A percentile compares a stretch with the other conserved stretches of the same genome.
phyloP scores from a whole-genome alignment of 75 land plant genomes.

The Picea sitchensis region DNA sequence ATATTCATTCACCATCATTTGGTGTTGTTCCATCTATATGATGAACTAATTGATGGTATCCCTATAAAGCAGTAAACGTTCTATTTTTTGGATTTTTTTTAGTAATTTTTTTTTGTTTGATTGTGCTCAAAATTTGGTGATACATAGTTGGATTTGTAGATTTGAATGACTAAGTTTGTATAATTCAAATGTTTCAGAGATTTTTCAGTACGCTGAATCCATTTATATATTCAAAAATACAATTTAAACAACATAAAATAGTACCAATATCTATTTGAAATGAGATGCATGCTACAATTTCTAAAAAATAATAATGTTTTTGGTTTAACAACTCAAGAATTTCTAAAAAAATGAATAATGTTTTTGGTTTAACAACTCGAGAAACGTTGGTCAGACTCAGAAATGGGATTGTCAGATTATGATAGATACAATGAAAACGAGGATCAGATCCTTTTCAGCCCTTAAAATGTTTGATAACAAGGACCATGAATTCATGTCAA shows the following conservation, averaged over 20 bases:
- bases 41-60: not conserved
- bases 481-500: not conserved
- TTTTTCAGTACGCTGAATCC: too few relatives aligned
- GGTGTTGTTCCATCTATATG: not conserved
- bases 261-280: not conserved
- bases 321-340: not conserved
- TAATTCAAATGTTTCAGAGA: too few relatives aligned
- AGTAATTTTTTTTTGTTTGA: too few relatives aligned
- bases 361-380: not conserved
- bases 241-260: too few relatives aligned
- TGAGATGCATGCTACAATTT: not conserved
- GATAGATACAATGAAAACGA: constrained; percentile 9
- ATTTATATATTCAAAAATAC: too few relatives aligned
- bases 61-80: too few relatives aligned
- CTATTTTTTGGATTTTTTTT: not conserved
- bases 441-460: constrained; percentile 26
- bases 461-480: constrained; percentile 8
- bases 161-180: too few relatives aligned
- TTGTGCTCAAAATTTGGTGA: too few relatives aligned
- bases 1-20: not conserved
- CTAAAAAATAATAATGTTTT: not conserved
- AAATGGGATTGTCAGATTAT: constrained; percentile 10
- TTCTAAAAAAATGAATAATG: not conserved
- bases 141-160: too few relatives aligned
- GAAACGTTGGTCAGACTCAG: not conserved